phyloP scores from a whole-genome alignment of 2,329 filamentous ascomycete species.

The Bisporella sp. region DNA sequence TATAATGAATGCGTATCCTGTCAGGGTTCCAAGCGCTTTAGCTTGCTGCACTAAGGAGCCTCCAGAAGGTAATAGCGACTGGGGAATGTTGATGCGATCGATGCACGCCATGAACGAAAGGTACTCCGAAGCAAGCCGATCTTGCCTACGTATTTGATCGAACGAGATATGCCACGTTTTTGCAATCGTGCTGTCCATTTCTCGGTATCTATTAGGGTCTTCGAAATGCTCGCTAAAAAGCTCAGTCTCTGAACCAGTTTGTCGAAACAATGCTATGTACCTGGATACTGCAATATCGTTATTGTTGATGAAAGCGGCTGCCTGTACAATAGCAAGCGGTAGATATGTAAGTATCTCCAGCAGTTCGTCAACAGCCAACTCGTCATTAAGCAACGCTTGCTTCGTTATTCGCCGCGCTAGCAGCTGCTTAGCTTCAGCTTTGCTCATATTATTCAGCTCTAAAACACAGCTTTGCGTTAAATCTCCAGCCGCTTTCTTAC shows the following conservation, averaged over 20 bases:
- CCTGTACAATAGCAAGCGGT: conserved; percentile 5
- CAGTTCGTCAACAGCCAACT: conserved; percentile 9
- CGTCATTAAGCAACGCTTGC: conserved; percentile 6
- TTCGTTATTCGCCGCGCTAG: conserved; percentile 19
- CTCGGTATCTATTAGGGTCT: background rate
- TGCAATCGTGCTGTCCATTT: conserved; percentile 4
- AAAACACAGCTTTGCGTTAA: conserved; percentile 21
- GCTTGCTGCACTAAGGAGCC: conserved; percentile 21
- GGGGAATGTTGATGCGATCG: conserved; percentile 4
- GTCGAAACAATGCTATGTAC: conserved; percentile 1
- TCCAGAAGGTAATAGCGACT: conserved; percentile 19
- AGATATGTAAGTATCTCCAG: conserved; percentile 26
- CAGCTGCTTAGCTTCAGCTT: conserved; percentile 20
- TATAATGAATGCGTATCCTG: conserved; percentile 2
- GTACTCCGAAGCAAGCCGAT: conserved; percentile 5
- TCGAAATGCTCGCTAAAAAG: conserved; percentile 2
- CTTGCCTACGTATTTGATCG: conserved; percentile 4
- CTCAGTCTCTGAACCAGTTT: conserved; percentile 6
- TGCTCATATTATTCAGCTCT: conserved; percentile 23
- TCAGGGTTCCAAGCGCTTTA: conserved; percentile 3
- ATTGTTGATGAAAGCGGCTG: conserved; percentile 4
- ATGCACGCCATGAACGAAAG: conserved; percentile 7
- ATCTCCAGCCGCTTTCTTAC: conserved; percentile 3
- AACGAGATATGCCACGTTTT: conserved; percentile 6
- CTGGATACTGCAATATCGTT: conserved; percentile 2